Percentiles rank a stretch among this genome's conserved stretches.
Evolutionary conservation across 1,284 basidiomycete species (phyloP).

Genomic region (Irpex lacteus): DNA sequence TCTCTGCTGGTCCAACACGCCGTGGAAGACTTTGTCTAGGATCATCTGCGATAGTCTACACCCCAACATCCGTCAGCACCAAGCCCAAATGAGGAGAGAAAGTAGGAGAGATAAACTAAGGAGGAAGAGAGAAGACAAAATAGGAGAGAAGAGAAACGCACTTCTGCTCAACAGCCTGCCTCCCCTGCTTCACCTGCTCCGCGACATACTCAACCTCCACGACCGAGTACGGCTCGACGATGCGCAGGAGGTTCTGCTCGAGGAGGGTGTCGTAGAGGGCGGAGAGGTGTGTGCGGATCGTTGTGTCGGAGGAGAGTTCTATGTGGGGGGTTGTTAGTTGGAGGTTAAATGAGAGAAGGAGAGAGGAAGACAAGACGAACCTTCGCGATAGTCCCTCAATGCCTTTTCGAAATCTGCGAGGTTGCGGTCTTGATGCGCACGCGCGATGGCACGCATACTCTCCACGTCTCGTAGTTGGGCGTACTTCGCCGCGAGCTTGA

Average conservation of each 20-base stretch:
- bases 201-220: slow-evolving; percentile 93
- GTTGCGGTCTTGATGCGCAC: slow-evolving; percentile 90
- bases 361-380: slow-evolving; percentile 38
- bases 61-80: neutral
- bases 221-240: slow-evolving; percentile 93
- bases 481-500: slow-evolving; percentile 89
- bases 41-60: slow-evolving; percentile 95
- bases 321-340: neutral
- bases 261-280: slow-evolving; percentile 93
- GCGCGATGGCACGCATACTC: slow-evolving; percentile 92
- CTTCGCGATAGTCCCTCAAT: slow-evolving; percentile 84
- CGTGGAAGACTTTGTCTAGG: slow-evolving; percentile 91
- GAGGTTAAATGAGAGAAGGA: neutral
- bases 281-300: slow-evolving; percentile 91
- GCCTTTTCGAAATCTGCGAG: slow-evolving; percentile 89
- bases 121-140: too few relatives aligned
- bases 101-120: too few relatives aligned
- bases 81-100: neutral
- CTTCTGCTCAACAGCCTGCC: slow-evolving; percentile 95
- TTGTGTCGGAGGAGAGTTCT: slow-evolving; percentile 93
- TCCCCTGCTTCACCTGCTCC: slow-evolving; percentile 84
- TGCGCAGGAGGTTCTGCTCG: slow-evolving; percentile 91
- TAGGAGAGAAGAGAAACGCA: slow-evolving; percentile 42
- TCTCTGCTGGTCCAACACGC: slow-evolving; percentile 92
- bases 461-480: slow-evolving; percentile 83